Percentiles rank a stretch among this genome's conserved stretches.
Evolutionary conservation across 2,329 filamentous ascomycete species (phyloP).

Genomic region (Zasmidium angulare): DNA sequence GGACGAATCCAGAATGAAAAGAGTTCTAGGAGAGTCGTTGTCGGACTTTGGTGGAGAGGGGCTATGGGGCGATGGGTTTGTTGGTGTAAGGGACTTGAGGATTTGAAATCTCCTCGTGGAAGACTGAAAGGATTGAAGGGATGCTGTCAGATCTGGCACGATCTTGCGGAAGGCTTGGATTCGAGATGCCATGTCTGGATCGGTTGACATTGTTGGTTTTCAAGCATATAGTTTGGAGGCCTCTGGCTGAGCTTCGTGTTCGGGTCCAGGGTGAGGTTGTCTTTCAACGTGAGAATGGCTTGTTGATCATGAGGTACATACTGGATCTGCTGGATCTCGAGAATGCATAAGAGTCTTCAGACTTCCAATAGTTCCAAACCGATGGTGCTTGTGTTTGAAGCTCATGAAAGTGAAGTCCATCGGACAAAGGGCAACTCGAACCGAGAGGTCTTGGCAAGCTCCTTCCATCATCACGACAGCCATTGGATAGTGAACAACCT

Average conservation of each 20-base stretch:
- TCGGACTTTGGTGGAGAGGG: slow-evolving; percentile 11
- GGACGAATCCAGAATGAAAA: slow-evolving; percentile 65
- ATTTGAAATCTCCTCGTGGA: slow-evolving; percentile 36
- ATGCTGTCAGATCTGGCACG: slow-evolving; percentile 35
- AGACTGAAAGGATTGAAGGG: slow-evolving; percentile 46
- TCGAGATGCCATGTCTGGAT: slow-evolving; percentile 16
- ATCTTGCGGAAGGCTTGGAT: slow-evolving; percentile 13
- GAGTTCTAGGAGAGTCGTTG: slow-evolving; percentile 39
- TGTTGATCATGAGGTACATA: not conserved
- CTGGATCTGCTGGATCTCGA: too few species aligned
- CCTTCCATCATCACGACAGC: slow-evolving; percentile 9
- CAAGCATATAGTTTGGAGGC: too few species aligned
- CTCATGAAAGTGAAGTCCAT: slow-evolving; percentile 4
- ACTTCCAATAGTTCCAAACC: too few species aligned
- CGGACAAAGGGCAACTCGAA: slow-evolving; percentile 8
- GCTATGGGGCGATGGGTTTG: slow-evolving; percentile 3
- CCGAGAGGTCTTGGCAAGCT: slow-evolving; percentile 7
- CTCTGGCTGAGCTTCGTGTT: too few species aligned
- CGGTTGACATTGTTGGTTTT: slow-evolving; percentile 1
- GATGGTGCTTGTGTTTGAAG: too few species aligned
- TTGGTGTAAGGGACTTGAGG: slow-evolving; percentile 33
- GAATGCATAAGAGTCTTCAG: too few species aligned
- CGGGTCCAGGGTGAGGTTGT: too few species aligned
- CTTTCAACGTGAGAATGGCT: too few species aligned
- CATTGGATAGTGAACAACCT: slow-evolving; percentile 13